A percentile compares a stretch with the other conserved stretches of the same genome.
phyloP scores from a whole-genome alignment of 2,329 filamentous ascomycete genomes.

The Fusarium redolens region DNA sequence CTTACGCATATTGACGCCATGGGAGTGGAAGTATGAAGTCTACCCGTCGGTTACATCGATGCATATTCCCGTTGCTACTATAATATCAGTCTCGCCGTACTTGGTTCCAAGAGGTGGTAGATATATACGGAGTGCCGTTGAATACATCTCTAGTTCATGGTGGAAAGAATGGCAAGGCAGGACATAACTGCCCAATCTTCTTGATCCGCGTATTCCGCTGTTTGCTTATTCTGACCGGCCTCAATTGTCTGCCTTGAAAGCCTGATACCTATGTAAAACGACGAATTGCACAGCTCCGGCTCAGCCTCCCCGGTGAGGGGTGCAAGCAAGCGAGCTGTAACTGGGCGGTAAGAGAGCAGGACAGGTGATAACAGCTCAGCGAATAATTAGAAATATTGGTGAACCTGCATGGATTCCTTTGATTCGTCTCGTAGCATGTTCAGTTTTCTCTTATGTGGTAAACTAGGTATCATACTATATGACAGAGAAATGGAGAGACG shows the following conservation, averaged over 20 bases:
- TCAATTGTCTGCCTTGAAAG: constrained; percentile 24
- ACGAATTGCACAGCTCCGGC: constrained; percentile 33
- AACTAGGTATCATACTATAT: background rate
- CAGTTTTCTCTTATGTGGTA: background rate
- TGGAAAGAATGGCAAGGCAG: background rate
- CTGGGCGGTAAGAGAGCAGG: constrained; percentile 35
- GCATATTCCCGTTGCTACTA: background rate
- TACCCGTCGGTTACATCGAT: background rate
- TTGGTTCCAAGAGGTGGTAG: background rate
- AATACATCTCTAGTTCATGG: background rate
- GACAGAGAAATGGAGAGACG: background rate
- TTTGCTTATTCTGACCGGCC: constrained; percentile 28
- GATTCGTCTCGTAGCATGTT: constrained; percentile 5
- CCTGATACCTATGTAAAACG: constrained; percentile 21
- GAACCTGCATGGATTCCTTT: background rate
- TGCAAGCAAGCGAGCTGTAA: constrained; percentile 28
- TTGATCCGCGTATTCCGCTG: constrained; percentile 19
- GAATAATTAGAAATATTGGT: background rate
- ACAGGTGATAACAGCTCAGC: constrained; percentile 12
- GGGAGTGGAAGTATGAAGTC: background rate
- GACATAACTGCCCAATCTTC: constrained; percentile 16
- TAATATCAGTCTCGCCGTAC: background rate
- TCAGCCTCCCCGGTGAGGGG: constrained; percentile 38
- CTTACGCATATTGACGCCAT: constrained; percentile 10
- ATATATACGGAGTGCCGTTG: background rate